phyloP scores from a whole-genome alignment of 257 asterid species.

The Sherardia arvensis region DNA sequence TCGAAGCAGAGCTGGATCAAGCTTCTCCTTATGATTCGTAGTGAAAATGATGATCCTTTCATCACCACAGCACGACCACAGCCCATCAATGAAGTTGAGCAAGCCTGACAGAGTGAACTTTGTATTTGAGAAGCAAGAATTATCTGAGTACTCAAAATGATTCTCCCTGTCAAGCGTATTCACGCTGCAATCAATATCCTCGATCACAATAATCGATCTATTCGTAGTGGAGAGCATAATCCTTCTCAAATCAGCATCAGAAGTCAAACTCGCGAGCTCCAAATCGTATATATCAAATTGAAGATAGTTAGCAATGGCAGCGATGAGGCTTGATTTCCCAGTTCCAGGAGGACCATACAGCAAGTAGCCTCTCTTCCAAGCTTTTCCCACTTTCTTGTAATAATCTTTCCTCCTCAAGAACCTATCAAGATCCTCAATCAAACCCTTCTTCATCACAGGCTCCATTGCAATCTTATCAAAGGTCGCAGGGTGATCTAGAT shows the following conservation, averaged over 20 bases:
- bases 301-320: slow-evolving; percentile 76
- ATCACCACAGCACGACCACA: too few relatives aligned
- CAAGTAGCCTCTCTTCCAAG: too few relatives aligned
- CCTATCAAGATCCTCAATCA: slow-evolving; percentile 62
- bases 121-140: neutral
- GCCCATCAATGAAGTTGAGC: too few relatives aligned
- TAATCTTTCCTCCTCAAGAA: slow-evolving; percentile 61
- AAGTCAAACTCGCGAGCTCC: slow-evolving; percentile 46
- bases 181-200: slow-evolving; percentile 69
- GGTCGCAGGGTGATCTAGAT: slow-evolving; percentile 65
- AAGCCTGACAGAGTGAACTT: slow-evolving; percentile 72
- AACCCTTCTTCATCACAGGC: slow-evolving; percentile 32
- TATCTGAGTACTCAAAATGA: neutral
- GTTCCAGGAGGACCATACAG: too few relatives aligned
- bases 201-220: slow-evolving; percentile 57
- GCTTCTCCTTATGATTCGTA: too few relatives aligned
- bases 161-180: slow-evolving; percentile 52
- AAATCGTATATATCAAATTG: slow-evolving; percentile 63
- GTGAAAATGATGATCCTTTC: too few relatives aligned
- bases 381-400: slow-evolving; percentile 66
- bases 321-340: too few relatives aligned
- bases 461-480: too few relatives aligned
- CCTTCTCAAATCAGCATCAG: slow-evolving; percentile 53
- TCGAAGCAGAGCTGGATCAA: too few relatives aligned
- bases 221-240: slow-evolving; percentile 46